Base-by-base conservation (phyloP, 2,329 filamentous ascomycete species). In the Aspergillus quadricinctus region DNA sequence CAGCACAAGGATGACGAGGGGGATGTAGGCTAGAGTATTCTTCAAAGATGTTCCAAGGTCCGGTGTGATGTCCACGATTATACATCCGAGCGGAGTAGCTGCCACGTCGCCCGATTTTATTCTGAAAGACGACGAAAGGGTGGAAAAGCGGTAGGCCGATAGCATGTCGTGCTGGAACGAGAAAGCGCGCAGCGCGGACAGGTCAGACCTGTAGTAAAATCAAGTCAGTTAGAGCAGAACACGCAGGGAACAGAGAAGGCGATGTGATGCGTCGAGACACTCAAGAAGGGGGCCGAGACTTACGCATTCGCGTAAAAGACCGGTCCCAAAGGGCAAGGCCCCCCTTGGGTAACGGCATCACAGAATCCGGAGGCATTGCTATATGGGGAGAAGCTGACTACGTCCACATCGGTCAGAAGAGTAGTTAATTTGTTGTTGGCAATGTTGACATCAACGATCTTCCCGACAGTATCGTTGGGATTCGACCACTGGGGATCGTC, bases 131-230 rank as follows among this genome's bases (percentile, higher is more conserved):
- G 89, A 81, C 6, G 86, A 81, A 61, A 97, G 86, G 1, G 92
- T 93, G 1, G 90, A 82, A 69, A 99, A 96, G 4, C 90, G 83
- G 72, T 96, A 99, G 0, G 85, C 84, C n/a, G 90, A 90, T 61
- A 81, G 79, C 72, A 97, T 88, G 59, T 90, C 81, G 72, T 92
- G 85, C 29, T 81, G 80, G 31, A 96, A 76, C 53, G 84, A 86
- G 69, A 97, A 87, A 1, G 88, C 87, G 3, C 88, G 90, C 41
- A 96, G 78, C 9, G 67, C 57, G 9, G 70, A 69, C 1, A 80
- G 75, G 61, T 85, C 74, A 62, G 74, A 80, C 57, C 75, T 72
- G 58, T 25, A n/a, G 4, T 23, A 21, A 35, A 46, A 45, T 41
- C 27, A 50, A 57, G 54, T 37, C 7, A 51, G 49, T 45, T 49